A percentile compares a stretch with the other conserved stretches of the same genome.
Conservation (phyloP, 257 asterid genomes). For the Scutellaria galericulata region DNA sequence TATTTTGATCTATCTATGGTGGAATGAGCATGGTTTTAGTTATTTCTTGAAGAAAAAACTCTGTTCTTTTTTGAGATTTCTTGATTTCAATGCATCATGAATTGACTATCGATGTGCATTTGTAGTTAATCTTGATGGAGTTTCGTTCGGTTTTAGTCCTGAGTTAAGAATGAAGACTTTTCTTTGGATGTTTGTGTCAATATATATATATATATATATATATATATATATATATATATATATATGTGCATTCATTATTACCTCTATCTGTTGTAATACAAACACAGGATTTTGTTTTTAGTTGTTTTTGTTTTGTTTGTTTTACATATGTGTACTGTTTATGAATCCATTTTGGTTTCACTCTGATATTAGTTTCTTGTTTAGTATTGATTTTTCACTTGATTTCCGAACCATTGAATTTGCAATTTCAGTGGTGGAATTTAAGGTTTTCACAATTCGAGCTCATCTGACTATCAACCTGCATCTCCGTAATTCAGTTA, state of each 20-base stretch:
- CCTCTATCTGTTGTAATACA: too few relatives aligned
- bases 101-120: constrained; percentile 19
- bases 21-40: neutral
- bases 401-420: neutral
- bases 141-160: neutral
- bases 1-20: neutral
- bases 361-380: constrained; percentile 14
- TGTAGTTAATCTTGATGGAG: constrained; percentile 19
- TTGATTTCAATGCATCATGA: constrained; percentile 18
- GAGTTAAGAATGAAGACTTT: constrained; percentile 21
- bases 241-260: too few relatives aligned
- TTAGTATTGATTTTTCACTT: neutral
- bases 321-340: neutral
- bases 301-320: neutral
- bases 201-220: too few relatives aligned
- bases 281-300: neutral
- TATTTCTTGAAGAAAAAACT: neutral
- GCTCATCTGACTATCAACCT: neutral
- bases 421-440: neutral
- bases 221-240: too few relatives aligned
- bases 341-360: constrained; percentile 7
- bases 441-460: neutral
- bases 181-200: constrained; percentile 30
- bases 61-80: neutral
- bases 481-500: constrained; percentile 11